Conservation (phyloP, 352 stramenopile species). For the Elongisporangium anandrum region DNA sequence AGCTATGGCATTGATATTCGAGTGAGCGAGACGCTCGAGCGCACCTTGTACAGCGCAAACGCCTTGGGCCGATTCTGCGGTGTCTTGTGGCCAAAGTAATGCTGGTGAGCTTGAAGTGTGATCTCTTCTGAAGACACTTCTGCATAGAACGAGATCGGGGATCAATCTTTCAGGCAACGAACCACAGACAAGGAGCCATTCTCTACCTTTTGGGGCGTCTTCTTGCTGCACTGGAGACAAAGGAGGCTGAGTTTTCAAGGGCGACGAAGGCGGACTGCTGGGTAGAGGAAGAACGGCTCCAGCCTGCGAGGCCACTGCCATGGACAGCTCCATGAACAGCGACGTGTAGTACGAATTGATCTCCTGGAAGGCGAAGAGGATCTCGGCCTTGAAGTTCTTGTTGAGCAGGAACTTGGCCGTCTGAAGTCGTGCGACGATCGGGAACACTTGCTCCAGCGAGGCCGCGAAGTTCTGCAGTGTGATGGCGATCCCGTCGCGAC, state of each 20-base stretch:
- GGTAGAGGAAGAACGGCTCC: constrained; percentile 47
- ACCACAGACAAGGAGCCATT: too few relatives aligned
- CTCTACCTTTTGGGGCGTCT: constrained; percentile 3
- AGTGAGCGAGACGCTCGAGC: too few relatives aligned
- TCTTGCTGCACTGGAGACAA: constrained; percentile 9
- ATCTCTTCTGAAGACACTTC: constrained; percentile 22
- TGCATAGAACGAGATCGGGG: neutral
- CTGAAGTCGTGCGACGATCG: constrained; percentile 48
- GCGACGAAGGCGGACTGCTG: constrained; percentile 4
- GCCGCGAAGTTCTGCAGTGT: constrained; percentile 74
- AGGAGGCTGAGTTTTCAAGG: constrained; percentile 14
- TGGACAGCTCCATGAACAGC: constrained; percentile 79
- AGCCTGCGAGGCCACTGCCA: constrained; percentile 52
- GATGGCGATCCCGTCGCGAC: constrained; percentile 50
- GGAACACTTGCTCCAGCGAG: constrained; percentile 48
- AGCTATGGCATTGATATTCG: too few relatives aligned
- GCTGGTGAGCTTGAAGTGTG: constrained; percentile 56
- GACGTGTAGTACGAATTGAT: constrained; percentile 85
- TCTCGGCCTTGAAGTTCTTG: constrained; percentile 67
- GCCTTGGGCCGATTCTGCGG: constrained; percentile 33
- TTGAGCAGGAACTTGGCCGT: constrained; percentile 73
- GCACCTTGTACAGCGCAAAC: constrained; percentile 51
- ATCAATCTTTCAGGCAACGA: too few relatives aligned
- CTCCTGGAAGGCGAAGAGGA: constrained; percentile 80
- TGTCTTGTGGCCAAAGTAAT: constrained; percentile 59